phyloP scores from a whole-genome alignment of 371 early-diverging fungal species.

The Rhizopus stolonifer region DNA sequence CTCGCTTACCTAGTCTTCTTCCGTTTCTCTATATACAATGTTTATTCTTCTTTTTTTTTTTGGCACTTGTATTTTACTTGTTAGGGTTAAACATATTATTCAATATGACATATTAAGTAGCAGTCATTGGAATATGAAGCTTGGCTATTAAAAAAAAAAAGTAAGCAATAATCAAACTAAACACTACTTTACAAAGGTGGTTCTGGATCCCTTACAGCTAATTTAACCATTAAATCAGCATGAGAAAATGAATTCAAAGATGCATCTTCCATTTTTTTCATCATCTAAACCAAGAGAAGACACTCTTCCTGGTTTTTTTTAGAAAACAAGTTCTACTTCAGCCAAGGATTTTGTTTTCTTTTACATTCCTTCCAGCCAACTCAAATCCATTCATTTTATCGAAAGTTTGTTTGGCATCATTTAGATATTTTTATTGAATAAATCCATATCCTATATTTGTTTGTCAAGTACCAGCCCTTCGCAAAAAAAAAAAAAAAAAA shows the following conservation, averaged over 20 bases:
- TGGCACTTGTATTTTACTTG: constrained; percentile 57
- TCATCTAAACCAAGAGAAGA: constrained; percentile 50
- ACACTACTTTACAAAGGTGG: constrained; percentile 5
- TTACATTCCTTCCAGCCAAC: constrained; percentile 70
- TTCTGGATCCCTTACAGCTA: constrained; percentile 56
- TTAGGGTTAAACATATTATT: constrained; percentile 92
- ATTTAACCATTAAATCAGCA: constrained; percentile 82
- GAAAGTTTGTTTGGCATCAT: constrained; percentile 81
- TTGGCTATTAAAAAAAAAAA: constrained; percentile 21
- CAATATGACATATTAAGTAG: constrained; percentile 69
- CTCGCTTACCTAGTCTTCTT: constrained; percentile 84
- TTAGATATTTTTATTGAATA: constrained; percentile 72
- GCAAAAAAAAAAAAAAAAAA: too few relatives aligned
- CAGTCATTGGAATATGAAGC: constrained; percentile 44
- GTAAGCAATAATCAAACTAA: too few relatives aligned
- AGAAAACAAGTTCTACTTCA: constrained; percentile 79
- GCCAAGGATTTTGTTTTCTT: constrained; percentile 42
- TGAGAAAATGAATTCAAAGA: constrained; percentile 73
- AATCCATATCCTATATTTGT: constrained; percentile 90
- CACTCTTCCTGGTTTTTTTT: constrained; percentile 44
- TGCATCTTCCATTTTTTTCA: constrained; percentile 68
- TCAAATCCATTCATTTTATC: constrained; percentile 88
- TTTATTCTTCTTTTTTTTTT: not conserved
- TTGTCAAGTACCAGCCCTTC: too few relatives aligned
- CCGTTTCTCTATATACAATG: constrained; percentile 73